Base-by-base conservation (phyloP, 345 rosid genomes). In the Brassica nigra region DNA sequence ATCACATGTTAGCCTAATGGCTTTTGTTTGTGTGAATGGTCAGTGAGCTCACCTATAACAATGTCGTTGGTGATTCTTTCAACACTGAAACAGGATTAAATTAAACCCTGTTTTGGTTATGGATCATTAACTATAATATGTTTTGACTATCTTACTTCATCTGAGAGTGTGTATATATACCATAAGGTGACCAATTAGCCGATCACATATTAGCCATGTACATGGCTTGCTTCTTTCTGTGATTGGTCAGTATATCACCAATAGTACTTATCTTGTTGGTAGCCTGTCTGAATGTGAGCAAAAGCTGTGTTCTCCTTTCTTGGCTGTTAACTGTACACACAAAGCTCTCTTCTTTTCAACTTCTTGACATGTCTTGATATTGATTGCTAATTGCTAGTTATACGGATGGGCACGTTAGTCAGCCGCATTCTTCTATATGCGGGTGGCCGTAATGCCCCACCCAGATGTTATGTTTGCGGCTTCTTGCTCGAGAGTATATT, bases 11-110 rank as follows among this genome's bases (percentile, higher is more conserved):
- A 67, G 84, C 76, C 44, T 5, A 55, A 42, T 6, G 68, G 86
- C 81, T 63, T 31, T 14, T 80, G 54, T 62, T 81, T 84, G 73
- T 87, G 87, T 86, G 88, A 89, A 82, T 85, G 90, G 90, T 87
- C 89, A 85, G 90, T 89, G 68, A 83, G 86, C 85, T 23, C 85
- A 85, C 88, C 90, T 4, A 86, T 39, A 87, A 5, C 63, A 82
- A 20, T 54, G 10, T 37, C 20, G 66, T 3, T 77, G 58, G 66
- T 83, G 55, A 42, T 79, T 85, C 71, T 71, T 76, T 66, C 55
- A 49, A 67, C 7, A 16, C 83, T 74, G 75, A 66, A 74, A 39
- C 70, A 28, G 65, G 65, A 57, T 57, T 27, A 34, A 0, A 57
- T 57, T 27, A 34, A 0, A 31, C 69, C 47, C 67, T 2, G 80